These are phyloP conservation scores for Dalbergia cochinchinensis DNA, from an alignment of 306 rosid species.

Conservation along the genomic window DNA sequence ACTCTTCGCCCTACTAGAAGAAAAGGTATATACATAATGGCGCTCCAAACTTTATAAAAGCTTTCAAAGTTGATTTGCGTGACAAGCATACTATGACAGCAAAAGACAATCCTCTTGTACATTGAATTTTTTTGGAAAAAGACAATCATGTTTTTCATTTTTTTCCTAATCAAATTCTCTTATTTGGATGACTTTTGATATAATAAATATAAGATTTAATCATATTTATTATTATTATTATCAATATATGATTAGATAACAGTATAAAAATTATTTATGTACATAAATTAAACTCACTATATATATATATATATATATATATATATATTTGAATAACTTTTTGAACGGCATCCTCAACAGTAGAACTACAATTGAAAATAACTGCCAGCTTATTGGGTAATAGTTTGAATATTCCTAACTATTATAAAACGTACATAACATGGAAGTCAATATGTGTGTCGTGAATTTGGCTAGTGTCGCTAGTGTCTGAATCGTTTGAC, in stretches of 20 bases:
- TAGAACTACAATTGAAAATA: background rate
- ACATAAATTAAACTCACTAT: too few species aligned
- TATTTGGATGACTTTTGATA: too few species aligned
- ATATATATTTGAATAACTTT: too few species aligned
- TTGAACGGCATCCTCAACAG: background rate
- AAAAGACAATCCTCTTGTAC: background rate
- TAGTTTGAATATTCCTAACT: background rate
- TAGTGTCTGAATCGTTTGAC: background rate
- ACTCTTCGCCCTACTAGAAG: background rate
- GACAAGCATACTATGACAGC: background rate
- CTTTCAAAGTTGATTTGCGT: background rate
- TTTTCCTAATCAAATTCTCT: too few species aligned
- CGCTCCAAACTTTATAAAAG: slow-evolving; percentile 34
- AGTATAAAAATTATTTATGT: too few species aligned
- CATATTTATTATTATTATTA: too few species aligned
- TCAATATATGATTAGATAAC: too few species aligned
- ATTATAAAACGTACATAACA: background rate
- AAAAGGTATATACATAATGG: slow-evolving; percentile 23
- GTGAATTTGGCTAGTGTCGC: background rate
- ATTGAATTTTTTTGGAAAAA: too few species aligned
- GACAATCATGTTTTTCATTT: too few species aligned
- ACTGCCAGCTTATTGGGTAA: background rate
- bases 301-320: too few species aligned
- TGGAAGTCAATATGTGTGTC: background rate
- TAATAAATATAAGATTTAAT: too few species aligned